A percentile compares a stretch with the other conserved stretches of the same genome.
phyloP scores from a whole-genome alignment of 768 basidiomycete species.

The Chiua virens region DNA sequence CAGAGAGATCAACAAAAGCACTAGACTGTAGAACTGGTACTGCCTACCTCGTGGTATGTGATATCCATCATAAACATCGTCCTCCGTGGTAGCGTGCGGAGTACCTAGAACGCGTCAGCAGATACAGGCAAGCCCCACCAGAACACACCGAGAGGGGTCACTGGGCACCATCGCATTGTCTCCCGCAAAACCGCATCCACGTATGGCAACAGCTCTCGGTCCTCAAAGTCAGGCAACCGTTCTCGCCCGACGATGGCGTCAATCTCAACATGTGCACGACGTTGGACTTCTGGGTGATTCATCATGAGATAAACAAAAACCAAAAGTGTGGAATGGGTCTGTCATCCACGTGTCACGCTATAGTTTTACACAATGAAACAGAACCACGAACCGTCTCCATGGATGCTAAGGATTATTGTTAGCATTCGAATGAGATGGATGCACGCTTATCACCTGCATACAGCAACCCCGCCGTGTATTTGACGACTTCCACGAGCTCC shows the following conservation, averaged over 20 bases:
- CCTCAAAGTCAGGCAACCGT: constrained; percentile 33
- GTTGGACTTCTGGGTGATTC: constrained; percentile 27
- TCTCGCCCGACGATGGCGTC: constrained; percentile 28
- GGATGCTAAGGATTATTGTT: constrained; percentile 18
- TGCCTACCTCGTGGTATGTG: constrained; percentile 29
- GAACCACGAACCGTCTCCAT: constrained; percentile 30
- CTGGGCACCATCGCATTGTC: constrained; percentile 29
- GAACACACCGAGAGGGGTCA: constrained; percentile 23
- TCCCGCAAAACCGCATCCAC: constrained; percentile 35
- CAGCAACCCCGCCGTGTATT: constrained; percentile 15
- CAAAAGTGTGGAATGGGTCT: constrained; percentile 27
- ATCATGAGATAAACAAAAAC: constrained; percentile 33
- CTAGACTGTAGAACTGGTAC: too few relatives aligned
- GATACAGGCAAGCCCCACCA: too few relatives aligned
- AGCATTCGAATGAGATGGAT: not conserved
- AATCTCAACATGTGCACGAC: constrained; percentile 33
- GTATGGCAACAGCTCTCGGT: constrained; percentile 31
- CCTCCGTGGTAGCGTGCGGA: constrained; percentile 38
- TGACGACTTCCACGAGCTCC: constrained; percentile 13
- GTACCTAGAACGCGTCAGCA: constrained; percentile 31
- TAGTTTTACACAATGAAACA: not conserved
- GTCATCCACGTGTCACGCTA: not conserved
- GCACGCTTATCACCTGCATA: constrained; percentile 15
- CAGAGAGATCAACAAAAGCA: not conserved
- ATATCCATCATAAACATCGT: constrained; percentile 38